Percentiles rank a stretch among this genome's conserved stretches.
Evolutionary conservation across 2,329 filamentous ascomycete species (phyloP).

Genomic region (Colletotrichum destructivum): DNA sequence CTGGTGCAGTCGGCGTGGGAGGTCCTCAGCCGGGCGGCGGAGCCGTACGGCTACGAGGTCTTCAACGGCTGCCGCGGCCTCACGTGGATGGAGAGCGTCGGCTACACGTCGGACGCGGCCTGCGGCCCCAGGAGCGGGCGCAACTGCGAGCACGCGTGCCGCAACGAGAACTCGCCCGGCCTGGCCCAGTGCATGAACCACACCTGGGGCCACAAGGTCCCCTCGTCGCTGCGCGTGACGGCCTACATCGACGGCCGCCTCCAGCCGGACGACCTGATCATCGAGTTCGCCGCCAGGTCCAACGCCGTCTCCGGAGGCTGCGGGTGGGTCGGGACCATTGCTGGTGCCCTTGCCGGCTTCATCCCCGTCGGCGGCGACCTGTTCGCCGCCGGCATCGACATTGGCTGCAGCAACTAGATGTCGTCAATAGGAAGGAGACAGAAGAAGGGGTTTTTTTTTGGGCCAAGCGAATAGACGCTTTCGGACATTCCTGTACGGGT

Average conservation of each 20-base stretch:
- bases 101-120: conserved; percentile 20
- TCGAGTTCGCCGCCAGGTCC: conserved; percentile 32
- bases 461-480: neutral
- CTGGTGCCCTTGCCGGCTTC: conserved; percentile 36
- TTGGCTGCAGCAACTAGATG: conserved; percentile 29
- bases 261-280: conserved; percentile 40
- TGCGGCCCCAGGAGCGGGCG: conserved; percentile 27
- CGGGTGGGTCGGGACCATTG: conserved; percentile 31
- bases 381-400: conserved; percentile 35
- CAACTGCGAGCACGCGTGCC: conserved; percentile 29
- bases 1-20: conserved; percentile 42
- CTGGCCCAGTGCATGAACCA: conserved; percentile 38
- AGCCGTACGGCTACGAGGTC: conserved; percentile 39
- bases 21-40: conserved; percentile 23
- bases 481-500: too few species aligned
- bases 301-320: conserved; percentile 36
- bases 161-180: conserved; percentile 32
- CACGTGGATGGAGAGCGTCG: conserved; percentile 39
- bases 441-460: neutral
- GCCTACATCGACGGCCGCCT: conserved; percentile 41
- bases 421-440: neutral
- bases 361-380: conserved; percentile 32
- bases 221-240: conserved; percentile 39
- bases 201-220: conserved; percentile 41
- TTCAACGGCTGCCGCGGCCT: conserved; percentile 40